These are phyloP conservation scores for Parsonsia alboflavescens DNA, from an alignment of 257 asterid species.

Conservation along the genomic window DNA sequence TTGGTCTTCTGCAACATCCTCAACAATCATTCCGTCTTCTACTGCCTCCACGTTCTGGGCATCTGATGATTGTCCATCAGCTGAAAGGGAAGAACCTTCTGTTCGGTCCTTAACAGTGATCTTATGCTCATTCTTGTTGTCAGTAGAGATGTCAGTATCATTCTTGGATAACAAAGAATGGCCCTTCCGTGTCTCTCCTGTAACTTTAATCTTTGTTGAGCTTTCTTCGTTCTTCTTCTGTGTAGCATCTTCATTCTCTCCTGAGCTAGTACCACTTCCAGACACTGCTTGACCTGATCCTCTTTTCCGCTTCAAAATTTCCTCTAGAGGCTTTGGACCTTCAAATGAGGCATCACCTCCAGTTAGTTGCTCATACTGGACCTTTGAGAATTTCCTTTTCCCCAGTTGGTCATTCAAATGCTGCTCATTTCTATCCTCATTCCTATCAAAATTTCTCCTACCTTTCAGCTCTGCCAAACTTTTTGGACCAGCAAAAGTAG, in stretches of 20 bases:
- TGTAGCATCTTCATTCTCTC: constrained; percentile 21
- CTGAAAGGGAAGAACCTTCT: constrained; percentile 20
- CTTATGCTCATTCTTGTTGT: constrained; percentile 22
- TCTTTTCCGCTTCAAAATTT: constrained; percentile 78
- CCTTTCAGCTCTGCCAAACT: constrained; percentile 73
- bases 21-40: constrained; percentile 43
- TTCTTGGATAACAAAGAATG: constrained; percentile 12
- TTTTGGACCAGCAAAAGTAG: constrained; percentile 61
- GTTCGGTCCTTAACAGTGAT: constrained; percentile 18
- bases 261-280: constrained; percentile 18
- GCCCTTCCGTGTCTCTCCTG: neutral
- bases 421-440: constrained; percentile 37
- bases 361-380: constrained; percentile 38
- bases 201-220: neutral
- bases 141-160: constrained; percentile 5
- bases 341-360: constrained; percentile 57
- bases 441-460: constrained; percentile 37
- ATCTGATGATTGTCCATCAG: constrained; percentile 8
- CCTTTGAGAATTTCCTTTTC: constrained; percentile 52
- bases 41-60: constrained; percentile 30
- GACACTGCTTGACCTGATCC: constrained; percentile 28
- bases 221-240: constrained; percentile 21
- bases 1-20: constrained; percentile 36
- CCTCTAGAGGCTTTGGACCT: constrained; percentile 87
- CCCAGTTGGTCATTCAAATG: constrained; percentile 42